phyloP scores from a whole-genome alignment of 2,329 filamentous ascomycete species.

The Xylaria polymorpha region DNA sequence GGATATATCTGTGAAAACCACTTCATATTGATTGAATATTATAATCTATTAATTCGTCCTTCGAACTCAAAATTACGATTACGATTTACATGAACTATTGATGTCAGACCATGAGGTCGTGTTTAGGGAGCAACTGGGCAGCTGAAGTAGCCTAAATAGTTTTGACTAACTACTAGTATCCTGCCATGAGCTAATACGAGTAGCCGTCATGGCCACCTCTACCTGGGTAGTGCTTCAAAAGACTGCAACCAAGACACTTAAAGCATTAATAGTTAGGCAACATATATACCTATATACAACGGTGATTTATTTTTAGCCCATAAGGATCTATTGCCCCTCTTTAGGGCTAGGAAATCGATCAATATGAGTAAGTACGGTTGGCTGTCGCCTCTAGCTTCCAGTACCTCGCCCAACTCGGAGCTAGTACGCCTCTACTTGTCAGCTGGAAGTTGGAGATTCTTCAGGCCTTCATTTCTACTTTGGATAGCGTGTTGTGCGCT shows the following conservation, averaged over 20 bases:
- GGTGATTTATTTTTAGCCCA: neutral
- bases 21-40: too few relatives aligned
- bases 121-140: too few relatives aligned
- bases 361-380: neutral
- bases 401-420: neutral
- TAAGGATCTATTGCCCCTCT: neutral
- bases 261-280: neutral
- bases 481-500: constrained; percentile 32
- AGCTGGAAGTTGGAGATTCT: neutral
- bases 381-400: neutral
- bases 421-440: neutral
- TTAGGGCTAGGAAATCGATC: neutral
- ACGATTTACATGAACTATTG: too few relatives aligned
- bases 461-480: constrained; percentile 26
- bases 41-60: too few relatives aligned
- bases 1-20: too few relatives aligned
- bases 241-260: neutral
- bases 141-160: too few relatives aligned
- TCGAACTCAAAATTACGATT: too few relatives aligned
- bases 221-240: neutral
- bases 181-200: neutral
- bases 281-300: constrained; percentile 1
- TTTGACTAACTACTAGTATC: neutral
- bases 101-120: too few relatives aligned
- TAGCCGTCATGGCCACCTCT: neutral